Percentiles rank a stretch among this genome's conserved stretches.
Evolutionary conservation across 768 basidiomycete genomes (phyloP).

Genomic region (Lanmaoa pseudosensibilis): DNA sequence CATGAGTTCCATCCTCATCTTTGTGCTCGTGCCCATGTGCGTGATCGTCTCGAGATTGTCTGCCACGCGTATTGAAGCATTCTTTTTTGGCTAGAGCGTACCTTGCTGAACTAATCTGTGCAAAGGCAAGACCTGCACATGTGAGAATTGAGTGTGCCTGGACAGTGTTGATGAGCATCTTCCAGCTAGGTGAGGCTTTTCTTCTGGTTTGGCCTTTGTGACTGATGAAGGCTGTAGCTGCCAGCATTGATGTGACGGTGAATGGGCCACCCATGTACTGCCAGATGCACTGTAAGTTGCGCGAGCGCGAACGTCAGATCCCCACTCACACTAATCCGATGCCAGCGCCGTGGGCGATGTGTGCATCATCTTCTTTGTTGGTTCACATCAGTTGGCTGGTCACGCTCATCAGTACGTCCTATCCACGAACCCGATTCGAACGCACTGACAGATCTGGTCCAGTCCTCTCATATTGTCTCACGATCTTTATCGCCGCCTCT

Average conservation of each 20-base stretch:
- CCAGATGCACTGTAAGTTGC: slow-evolving; percentile 34
- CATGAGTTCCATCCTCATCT: slow-evolving; percentile 42
- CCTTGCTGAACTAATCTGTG: slow-evolving; percentile 38
- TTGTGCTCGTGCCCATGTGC: slow-evolving; percentile 34
- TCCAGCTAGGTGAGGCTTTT: slow-evolving; percentile 50
- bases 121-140: slow-evolving; percentile 39
- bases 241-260: slow-evolving; percentile 48
- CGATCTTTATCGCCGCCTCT: slow-evolving; percentile 47
- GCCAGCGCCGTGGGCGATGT: slow-evolving; percentile 42
- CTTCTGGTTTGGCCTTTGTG: background rate
- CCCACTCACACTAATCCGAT: slow-evolving; percentile 6
- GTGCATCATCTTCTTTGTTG: slow-evolving; percentile 49
- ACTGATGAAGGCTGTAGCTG: slow-evolving; percentile 36
- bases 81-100: slow-evolving; percentile 21
- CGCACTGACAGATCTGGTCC: slow-evolving; percentile 1
- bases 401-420: slow-evolving; percentile 45
- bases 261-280: slow-evolving; percentile 43
- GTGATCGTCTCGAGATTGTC: slow-evolving; percentile 11
- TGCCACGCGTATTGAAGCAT: background rate
- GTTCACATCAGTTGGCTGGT: slow-evolving; percentile 50
- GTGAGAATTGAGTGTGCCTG: slow-evolving; percentile 57
- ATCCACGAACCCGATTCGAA: background rate
- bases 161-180: slow-evolving; percentile 47
- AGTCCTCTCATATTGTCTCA: slow-evolving; percentile 59
- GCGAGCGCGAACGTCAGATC: background rate